Percentiles rank a stretch among this genome's conserved stretches.
These are phyloP conservation scores for Viridothelium virens DNA, from an alignment of 495 filamentous ascomycete species.

Conservation along the genomic window DNA sequence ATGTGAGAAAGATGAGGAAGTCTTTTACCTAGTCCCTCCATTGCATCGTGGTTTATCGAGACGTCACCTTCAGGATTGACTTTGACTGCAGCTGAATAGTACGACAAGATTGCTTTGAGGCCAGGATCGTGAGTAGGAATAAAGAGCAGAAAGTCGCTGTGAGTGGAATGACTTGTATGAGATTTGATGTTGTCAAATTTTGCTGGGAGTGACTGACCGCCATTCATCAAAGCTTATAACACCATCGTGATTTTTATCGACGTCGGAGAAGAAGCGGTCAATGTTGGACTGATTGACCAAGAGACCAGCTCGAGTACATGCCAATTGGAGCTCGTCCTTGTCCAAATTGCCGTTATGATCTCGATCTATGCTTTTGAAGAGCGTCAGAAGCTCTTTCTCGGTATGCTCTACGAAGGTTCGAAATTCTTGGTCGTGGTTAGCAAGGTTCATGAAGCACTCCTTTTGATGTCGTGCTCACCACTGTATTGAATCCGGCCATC, in stretches of 20 bases:
- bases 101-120: constrained; percentile 79
- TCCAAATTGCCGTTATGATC: constrained; percentile 84
- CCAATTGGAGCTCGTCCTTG: constrained; percentile 68
- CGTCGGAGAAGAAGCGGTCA: constrained; percentile 76
- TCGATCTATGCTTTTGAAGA: constrained; percentile 83
- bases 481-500: constrained; percentile 87
- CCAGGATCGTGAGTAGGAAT: constrained; percentile 67
- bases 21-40: constrained; percentile 90
- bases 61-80: constrained; percentile 94
- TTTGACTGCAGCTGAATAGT: constrained; percentile 83
- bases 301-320: constrained; percentile 71
- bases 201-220: constrained; percentile 52
- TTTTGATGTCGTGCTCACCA: constrained; percentile 44
- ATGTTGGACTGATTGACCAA: constrained; percentile 68
- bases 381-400: constrained; percentile 66
- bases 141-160: constrained; percentile 90
- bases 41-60: constrained; percentile 74
- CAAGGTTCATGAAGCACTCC: neutral
- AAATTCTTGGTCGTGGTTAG: constrained; percentile 56
- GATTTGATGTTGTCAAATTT: neutral
- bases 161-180: constrained; percentile 18
- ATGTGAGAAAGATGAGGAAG: constrained; percentile 60
- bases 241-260: constrained; percentile 83
- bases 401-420: constrained; percentile 76
- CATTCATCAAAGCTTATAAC: constrained; percentile 89